phyloP scores from a whole-genome alignment of 163 green algal species.

The Trebouxiophyceae sp. region DNA sequence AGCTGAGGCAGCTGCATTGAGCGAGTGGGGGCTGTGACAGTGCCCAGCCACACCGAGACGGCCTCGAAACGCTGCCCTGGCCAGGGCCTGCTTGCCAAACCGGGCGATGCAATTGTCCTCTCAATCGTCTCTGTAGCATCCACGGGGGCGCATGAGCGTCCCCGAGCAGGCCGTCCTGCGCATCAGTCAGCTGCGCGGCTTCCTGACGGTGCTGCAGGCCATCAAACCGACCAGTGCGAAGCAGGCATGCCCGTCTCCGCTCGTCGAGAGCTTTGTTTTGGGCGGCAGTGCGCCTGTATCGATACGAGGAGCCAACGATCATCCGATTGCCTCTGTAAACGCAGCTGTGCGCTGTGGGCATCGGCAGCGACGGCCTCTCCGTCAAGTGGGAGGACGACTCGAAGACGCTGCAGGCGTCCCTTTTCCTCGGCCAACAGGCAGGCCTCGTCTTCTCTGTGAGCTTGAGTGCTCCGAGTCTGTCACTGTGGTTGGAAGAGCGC shows the following conservation, averaged over 20 bases:
- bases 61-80: no score
- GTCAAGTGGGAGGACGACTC: slow-evolving; percentile 47
- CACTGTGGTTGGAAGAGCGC: no score
- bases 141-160: no score
- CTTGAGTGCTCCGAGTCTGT: no score
- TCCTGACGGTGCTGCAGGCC: slow-evolving; percentile 22
- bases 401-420: slow-evolving; percentile 37
- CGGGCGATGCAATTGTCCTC: no score
- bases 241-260: slow-evolving; percentile 5
- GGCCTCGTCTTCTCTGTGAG: no score
- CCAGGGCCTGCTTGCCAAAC: no score
- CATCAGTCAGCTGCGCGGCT: slow-evolving; percentile 16
- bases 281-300: background rate
- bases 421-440: slow-evolving; percentile 32
- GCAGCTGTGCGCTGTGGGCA: slow-evolving; percentile 13
- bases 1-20: no score
- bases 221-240: slow-evolving; percentile 19
- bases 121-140: no score
- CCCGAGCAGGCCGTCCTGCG: slow-evolving; percentile 10
- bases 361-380: slow-evolving; percentile 23
- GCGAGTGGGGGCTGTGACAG: no score
- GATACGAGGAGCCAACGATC: background rate
- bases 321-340: background rate
- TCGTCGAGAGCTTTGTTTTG: background rate
- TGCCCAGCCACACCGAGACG: no score